Base-by-base conservation (phyloP, 495 filamentous ascomycete species). In the Diplogelasinospora grovesii region DNA sequence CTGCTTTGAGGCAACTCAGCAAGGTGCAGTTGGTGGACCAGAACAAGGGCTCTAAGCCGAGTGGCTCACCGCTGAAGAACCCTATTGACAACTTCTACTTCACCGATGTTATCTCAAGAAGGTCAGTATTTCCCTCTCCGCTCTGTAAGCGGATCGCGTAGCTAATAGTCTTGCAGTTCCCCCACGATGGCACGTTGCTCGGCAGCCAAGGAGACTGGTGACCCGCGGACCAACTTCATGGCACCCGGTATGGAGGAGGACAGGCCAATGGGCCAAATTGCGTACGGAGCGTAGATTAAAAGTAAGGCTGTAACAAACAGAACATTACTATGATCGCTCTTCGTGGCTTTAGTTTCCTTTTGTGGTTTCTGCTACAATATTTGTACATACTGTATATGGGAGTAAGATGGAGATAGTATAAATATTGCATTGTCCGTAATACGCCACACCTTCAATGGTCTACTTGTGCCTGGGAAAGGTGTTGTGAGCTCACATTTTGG, bases 131-230 rank as follows among this genome's bases (percentile, higher is more conserved):
- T 36, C 41, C 29, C 22, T 7, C 8, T 23, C n/a, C 13, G 18
- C 22, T 15, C 5, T 45, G 32, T 38, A 29, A 11, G 13, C 46
- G 23, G 25, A 22, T 25, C 5, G 8, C 7, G 4, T 19, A 13
- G 2, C 14, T 43, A 4, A 48, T 56, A 45, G 63, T 27, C 22
- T 42, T 50, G n/a, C n/a, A 93, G 87, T 66, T 94, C 87, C 34
- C 87, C 90, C 23, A 98, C 92, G 22, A 98, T 98, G 92, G 89
- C 92, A 20, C 78, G 92, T 52, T 95, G 88, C 69, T 89, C 86
- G 11, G 89, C 83, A 27, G 83, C 87, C 34, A 94, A 92, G 71
- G 68, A 66, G 40, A 73, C 71, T 2, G 67, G 69, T 31, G 74
- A 82, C 57, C 80, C 87, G 18, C 66, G 86, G 53, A 90, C 79